phyloP scores from a whole-genome alignment of 257 asterid species.

The Verbena officinalis region DNA sequence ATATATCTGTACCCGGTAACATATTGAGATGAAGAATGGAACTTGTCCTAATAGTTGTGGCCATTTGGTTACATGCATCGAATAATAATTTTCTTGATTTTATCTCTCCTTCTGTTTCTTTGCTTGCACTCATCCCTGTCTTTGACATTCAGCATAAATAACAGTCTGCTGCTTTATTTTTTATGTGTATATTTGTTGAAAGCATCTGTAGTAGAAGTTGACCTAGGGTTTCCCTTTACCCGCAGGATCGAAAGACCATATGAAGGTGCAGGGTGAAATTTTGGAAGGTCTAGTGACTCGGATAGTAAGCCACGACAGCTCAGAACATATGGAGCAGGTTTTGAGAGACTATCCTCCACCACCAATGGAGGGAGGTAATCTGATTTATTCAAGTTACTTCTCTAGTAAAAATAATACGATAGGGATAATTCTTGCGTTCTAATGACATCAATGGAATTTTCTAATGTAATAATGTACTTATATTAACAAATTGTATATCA shows the following conservation, averaged over 20 bases:
- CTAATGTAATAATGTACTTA: slow-evolving; percentile 16
- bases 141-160: slow-evolving; percentile 4
- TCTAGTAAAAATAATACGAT: slow-evolving; percentile 1
- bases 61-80: slow-evolving; percentile 25
- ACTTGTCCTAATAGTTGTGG: slow-evolving; percentile 6
- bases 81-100: slow-evolving; percentile 20
- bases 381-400: slow-evolving; percentile 12
- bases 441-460: background rate
- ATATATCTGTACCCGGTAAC: slow-evolving; percentile 86
- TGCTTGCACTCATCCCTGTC: slow-evolving; percentile 5
- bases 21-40: slow-evolving; percentile 15
- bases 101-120: slow-evolving; percentile 10
- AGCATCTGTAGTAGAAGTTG: slow-evolving; percentile 19
- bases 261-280: slow-evolving; percentile 91
- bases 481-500: slow-evolving; percentile 36
- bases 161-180: background rate
- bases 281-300: slow-evolving; percentile 99
- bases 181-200: slow-evolving; percentile 9
- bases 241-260: slow-evolving; percentile 90
- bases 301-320: slow-evolving; percentile 77
- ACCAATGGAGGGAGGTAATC: slow-evolving; percentile 72
- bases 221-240: slow-evolving; percentile 19
- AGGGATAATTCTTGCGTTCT: background rate
- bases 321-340: slow-evolving; percentile 78
- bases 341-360: slow-evolving; percentile 71